A percentile compares a stretch with the other conserved stretches of the same genome.
These are phyloP conservation scores for Cercophora newfieldiana DNA, from an alignment of 495 filamentous ascomycete species.

Conservation along the genomic window DNA sequence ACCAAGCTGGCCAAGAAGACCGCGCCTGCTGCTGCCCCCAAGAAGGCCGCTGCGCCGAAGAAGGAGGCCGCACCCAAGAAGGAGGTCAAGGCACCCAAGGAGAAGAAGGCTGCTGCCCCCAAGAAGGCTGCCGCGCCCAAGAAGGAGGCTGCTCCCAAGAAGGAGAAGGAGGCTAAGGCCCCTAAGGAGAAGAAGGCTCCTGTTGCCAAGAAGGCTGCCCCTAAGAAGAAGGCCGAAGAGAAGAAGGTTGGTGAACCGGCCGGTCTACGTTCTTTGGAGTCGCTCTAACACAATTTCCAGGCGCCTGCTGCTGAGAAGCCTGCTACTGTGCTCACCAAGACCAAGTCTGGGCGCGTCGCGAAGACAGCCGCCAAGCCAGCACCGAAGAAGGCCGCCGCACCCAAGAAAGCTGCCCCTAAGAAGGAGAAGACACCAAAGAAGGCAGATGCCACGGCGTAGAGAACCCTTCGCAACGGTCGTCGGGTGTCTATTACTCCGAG, in stretches of 20 bases:
- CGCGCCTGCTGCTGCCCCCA: conserved; percentile 41
- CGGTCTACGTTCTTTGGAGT: neutral
- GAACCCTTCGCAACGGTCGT: conserved; percentile 14
- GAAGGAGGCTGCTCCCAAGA: conserved; percentile 57
- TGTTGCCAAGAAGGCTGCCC: conserved; percentile 36
- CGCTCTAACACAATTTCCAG: too few relatives aligned
- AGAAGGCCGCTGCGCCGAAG: conserved; percentile 50
- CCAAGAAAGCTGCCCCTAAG: conserved; percentile 64
- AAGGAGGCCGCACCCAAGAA: conserved; percentile 46
- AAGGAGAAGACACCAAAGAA: conserved; percentile 69
- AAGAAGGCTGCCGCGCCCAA: conserved; percentile 49
- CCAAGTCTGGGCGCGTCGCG: conserved; percentile 87
- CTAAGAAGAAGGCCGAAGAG: conserved; percentile 50
- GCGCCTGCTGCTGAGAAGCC: conserved; percentile 47
- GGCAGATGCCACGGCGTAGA: conserved; percentile 41
- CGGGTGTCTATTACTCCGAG: too few relatives aligned
- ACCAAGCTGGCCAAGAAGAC: conserved; percentile 95
- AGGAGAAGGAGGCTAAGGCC: conserved; percentile 43
- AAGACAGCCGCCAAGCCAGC: conserved; percentile 62
- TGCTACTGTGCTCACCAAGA: conserved; percentile 69
- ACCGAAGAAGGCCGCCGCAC: conserved; percentile 64
- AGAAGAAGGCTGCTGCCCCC: conserved; percentile 48
- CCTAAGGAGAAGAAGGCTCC: conserved; percentile 53
- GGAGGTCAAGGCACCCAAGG: conserved; percentile 40
- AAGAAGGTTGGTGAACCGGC: conserved; percentile 41